These are phyloP conservation scores for Sporisorium exsertum DNA, from an alignment of 1,284 basidiomycete genomes.

Conservation along the genomic window DNA sequence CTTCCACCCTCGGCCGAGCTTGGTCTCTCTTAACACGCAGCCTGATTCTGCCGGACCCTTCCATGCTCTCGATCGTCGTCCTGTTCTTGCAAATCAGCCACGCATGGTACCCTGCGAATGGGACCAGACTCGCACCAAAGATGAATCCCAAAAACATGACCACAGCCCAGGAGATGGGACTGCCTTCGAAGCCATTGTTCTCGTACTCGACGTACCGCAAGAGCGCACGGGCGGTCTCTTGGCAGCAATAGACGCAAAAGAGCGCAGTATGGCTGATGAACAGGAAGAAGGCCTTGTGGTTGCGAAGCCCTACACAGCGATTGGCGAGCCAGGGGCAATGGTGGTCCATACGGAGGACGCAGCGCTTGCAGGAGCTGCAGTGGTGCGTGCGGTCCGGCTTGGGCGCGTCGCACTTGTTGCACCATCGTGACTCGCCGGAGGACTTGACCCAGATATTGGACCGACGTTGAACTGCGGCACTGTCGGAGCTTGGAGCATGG, in stretches of 20 bases:
- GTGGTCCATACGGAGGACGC: slow-evolving; percentile 71
- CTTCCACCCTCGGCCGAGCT: slow-evolving; percentile 30
- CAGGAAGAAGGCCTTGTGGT: slow-evolving; percentile 70
- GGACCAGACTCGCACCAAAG: slow-evolving; percentile 56
- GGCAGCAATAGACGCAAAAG: slow-evolving; percentile 57
- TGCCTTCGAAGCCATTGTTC: slow-evolving; percentile 60
- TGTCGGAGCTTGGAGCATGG: slow-evolving; percentile 1
- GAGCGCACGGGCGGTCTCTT: slow-evolving; percentile 57
- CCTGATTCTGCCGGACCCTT: slow-evolving; percentile 59
- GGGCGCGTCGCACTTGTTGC: slow-evolving; percentile 58
- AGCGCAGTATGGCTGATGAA: slow-evolving; percentile 66
- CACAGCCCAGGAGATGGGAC: slow-evolving; percentile 68
- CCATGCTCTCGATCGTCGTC: slow-evolving; percentile 70
- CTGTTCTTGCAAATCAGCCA: slow-evolving; percentile 68
- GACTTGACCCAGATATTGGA: slow-evolving; percentile 59
- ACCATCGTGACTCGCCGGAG: slow-evolving; percentile 59
- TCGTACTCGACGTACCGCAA: slow-evolving; percentile 40
- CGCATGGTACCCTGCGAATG: slow-evolving; percentile 63
- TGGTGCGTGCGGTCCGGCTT: slow-evolving; percentile 67
- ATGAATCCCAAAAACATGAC: slow-evolving; percentile 64
- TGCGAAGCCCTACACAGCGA: slow-evolving; percentile 68
- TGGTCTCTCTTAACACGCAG: slow-evolving; percentile 27
- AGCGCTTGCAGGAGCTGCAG: slow-evolving; percentile 62
- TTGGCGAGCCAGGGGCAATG: slow-evolving; percentile 73
- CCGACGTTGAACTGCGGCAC: slow-evolving; percentile 14